A percentile compares a stretch with the other conserved stretches of the same genome.
Evolutionary conservation across 257 asterid genomes (phyloP).

Genomic region (Petunia axillaris): DNA sequence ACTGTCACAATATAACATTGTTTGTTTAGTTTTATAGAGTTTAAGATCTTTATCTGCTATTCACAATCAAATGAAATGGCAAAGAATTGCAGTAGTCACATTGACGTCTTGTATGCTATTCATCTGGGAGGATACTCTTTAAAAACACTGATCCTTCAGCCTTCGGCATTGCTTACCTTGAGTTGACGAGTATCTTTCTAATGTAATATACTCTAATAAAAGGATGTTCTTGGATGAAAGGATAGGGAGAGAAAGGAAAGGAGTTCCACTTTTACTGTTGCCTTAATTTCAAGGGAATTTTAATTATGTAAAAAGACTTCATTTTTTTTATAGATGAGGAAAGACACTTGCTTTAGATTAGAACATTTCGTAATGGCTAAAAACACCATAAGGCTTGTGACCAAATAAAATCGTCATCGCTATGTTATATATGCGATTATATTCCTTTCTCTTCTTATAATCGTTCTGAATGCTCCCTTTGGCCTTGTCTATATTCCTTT

Average conservation of each 20-base stretch:
- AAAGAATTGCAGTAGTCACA: neutral
- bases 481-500: neutral
- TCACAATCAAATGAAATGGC: neutral
- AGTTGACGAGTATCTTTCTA: constrained; percentile 4
- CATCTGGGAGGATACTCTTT: neutral
- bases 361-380: neutral
- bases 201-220: neutral
- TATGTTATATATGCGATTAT: neutral
- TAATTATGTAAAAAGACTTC: neutral
- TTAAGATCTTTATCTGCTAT: neutral
- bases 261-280: neutral
- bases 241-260: constrained; percentile 10
- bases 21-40: constrained; percentile 4
- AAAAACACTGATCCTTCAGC: neutral
- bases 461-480: neutral
- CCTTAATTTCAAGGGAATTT: neutral
- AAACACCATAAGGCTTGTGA: neutral
- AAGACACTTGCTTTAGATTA: neutral
- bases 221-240: neutral
- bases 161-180: constrained; percentile 10
- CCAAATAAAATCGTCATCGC: neutral
- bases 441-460: neutral
- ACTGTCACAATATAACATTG: neutral
- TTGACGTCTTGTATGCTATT: neutral
- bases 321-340: neutral